Evolutionary conservation across 176 grass and related monocot species (phyloP), one percentile per base, ranked within the genome.

Genomic region (Oryza brachyantha): DNA sequence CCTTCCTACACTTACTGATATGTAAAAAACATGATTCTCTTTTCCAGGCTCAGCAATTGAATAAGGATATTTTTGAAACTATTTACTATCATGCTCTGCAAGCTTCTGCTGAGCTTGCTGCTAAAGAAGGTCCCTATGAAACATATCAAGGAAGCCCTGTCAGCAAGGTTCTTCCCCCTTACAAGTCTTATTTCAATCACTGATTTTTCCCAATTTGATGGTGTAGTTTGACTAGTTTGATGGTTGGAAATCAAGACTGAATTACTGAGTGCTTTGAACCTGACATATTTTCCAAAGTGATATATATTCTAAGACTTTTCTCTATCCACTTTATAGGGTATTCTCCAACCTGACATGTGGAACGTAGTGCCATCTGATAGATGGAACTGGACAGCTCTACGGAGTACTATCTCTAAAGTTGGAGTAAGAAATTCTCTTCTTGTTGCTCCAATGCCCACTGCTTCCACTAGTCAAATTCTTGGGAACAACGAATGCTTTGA

Each of bases 401-500:
- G 92, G 61, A 72, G 91, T 21, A 87, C 84, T 74, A 99, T 99
- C 66, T 89, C 67, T 13, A 84, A 91, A 76, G 86, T 91, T 85
- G 96, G 96, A 28, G 37, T 96, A 34, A 89, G 96, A 64, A 99
- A 99, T 66, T 99, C 96, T 29, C 96, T 99, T 85, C 92, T 99
- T 78, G 83, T 99, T 72, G 96, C 96, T 80, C 96, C 96, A 25
- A 99, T 99, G 96, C 96, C 92, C 7, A 99, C 96, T 85, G 96
- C 96, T 83, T 99, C 96, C 74, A 99, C 96, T 57, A 99, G 96
- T 80, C 96, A 99, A 42, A 99, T 99, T 86, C 92, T 99, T 78
- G 96, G 96, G 74, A 99, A 99, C 63, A 99, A 99, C 27, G 96
- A 99, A 73, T 99, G 91, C 42, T 97, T 93, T 71, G 88, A 88